Conservation (phyloP, 345 rosid genomes). For the Acer negundo region DNA sequence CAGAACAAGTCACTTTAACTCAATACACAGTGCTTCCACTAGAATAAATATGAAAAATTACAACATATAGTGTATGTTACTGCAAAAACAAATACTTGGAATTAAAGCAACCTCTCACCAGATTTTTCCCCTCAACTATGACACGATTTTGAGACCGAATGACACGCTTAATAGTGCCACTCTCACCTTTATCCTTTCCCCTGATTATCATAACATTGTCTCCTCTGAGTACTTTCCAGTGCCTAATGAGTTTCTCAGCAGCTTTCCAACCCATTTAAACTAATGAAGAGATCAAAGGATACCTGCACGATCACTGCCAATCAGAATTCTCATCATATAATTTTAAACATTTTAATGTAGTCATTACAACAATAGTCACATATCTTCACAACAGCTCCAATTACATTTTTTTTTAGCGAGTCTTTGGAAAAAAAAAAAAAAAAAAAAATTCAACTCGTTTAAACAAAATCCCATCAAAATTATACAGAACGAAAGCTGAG, state of each 20-base stretch:
- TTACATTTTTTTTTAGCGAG: not conserved
- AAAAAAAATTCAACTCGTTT: not conserved
- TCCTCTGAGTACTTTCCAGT: slow-evolving; percentile 95
- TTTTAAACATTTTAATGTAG: not conserved
- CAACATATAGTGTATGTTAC: not conserved
- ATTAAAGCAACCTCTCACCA: slow-evolving; percentile 40
- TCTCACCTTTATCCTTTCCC: slow-evolving; percentile 65
- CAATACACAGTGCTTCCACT: not conserved
- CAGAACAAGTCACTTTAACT: not conserved
- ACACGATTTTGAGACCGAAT: slow-evolving; percentile 62
- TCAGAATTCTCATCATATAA: not conserved
- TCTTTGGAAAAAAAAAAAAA: not conserved
- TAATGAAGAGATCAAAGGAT: not conserved
- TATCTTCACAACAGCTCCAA: not conserved
- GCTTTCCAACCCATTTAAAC: slow-evolving; percentile 94
- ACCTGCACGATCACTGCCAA: slow-evolving; percentile 4
- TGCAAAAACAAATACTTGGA: not conserved
- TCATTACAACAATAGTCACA: not conserved
- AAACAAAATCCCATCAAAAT: not conserved
- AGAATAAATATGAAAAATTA: not conserved
- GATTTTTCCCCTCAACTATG: slow-evolving; percentile 67
- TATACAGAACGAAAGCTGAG: not conserved
- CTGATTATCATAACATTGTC: slow-evolving; percentile 77
- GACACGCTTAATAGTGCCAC: slow-evolving; percentile 51
- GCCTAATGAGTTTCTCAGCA: slow-evolving; percentile 92